Percentiles rank a stretch among this genome's conserved stretches.
Conservation (phyloP, 2,329 filamentous ascomycete genomes). For the Colletotrichum ledebouriae region DNA sequence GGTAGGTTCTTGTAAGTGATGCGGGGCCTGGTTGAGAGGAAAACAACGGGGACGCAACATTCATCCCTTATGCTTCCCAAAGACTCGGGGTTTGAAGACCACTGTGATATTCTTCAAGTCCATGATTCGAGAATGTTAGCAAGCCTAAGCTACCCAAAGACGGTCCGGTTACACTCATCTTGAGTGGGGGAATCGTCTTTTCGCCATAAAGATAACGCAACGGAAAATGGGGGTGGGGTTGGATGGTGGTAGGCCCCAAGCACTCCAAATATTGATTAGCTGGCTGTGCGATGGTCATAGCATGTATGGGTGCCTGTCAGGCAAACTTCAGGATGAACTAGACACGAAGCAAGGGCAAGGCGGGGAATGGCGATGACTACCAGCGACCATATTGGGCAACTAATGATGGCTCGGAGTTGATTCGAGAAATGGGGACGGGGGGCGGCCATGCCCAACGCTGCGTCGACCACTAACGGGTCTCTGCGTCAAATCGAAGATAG, state of each 20-base stretch:
- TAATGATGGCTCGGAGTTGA: neutral
- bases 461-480: no score
- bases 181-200: constrained; percentile 30
- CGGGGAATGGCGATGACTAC: neutral
- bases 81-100: neutral
- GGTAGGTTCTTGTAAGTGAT: neutral
- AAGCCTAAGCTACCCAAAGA: neutral
- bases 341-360: neutral
- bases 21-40: neutral
- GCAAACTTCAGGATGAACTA: neutral
- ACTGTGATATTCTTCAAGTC: constrained; percentile 22
- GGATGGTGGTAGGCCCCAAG: neutral
- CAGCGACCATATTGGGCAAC: neutral
- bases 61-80: constrained; percentile 8
- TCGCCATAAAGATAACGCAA: neutral
- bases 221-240: constrained; percentile 38
- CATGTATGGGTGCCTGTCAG: constrained; percentile 2
- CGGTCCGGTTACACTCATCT: neutral
- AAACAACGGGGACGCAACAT: constrained; percentile 23
- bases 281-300: neutral
- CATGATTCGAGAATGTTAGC: neutral
- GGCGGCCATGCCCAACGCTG: no score
- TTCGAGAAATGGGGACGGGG: no score
- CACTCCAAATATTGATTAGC: constrained; percentile 20
- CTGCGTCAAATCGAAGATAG: no score